A percentile compares a stretch with the other conserved stretches of the same genome.
Conservation (phyloP, 2,329 filamentous ascomycete species). For the Thelonectria olida region DNA sequence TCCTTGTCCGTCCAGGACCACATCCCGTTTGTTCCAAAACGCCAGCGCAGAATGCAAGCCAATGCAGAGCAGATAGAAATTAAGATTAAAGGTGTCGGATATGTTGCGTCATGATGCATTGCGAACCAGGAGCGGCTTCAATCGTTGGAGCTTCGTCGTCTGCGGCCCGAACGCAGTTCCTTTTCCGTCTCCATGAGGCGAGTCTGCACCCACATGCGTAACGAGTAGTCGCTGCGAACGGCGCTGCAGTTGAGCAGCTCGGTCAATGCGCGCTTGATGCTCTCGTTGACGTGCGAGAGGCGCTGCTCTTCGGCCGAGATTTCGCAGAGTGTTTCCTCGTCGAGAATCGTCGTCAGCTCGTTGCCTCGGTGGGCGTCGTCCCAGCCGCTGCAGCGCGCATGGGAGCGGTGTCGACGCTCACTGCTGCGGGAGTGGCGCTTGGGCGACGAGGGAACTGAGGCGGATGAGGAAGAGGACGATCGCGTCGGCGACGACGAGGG, state of each 20-base stretch:
- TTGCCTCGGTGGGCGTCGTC: slow-evolving; percentile 35
- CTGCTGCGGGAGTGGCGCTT: slow-evolving; percentile 50
- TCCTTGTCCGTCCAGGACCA: background rate
- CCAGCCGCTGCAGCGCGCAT: slow-evolving; percentile 47
- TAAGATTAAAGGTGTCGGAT: slow-evolving; percentile 12
- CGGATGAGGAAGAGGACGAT: slow-evolving; percentile 58
- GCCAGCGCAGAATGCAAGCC: slow-evolving; percentile 23
- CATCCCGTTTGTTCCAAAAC: slow-evolving; percentile 9
- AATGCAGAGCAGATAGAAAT: too few relatives aligned
- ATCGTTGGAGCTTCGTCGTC: slow-evolving; percentile 54
- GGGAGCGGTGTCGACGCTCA: slow-evolving; percentile 39
- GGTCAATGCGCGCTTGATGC: slow-evolving; percentile 68
- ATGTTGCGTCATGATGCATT: slow-evolving; percentile 13
- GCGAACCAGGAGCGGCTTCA: slow-evolving; percentile 17
- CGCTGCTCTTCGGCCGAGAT: slow-evolving; percentile 63
- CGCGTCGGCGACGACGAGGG: slow-evolving; percentile 69
- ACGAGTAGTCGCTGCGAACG: slow-evolving; percentile 59
- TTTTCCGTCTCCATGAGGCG: slow-evolving; percentile 69
- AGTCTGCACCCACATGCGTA: slow-evolving; percentile 67
- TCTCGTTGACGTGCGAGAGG: slow-evolving; percentile 66
- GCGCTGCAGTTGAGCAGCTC: slow-evolving; percentile 69
- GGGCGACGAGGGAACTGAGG: slow-evolving; percentile 56
- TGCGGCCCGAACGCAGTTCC: slow-evolving; percentile 62
- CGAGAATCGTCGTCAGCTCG: slow-evolving; percentile 53
- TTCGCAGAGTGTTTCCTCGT: slow-evolving; percentile 58